Percentiles rank a stretch among this genome's conserved stretches.
These are phyloP conservation scores for Lyophyllum atratum DNA, from an alignment of 768 basidiomycete genomes.

Conservation along the genomic window DNA sequence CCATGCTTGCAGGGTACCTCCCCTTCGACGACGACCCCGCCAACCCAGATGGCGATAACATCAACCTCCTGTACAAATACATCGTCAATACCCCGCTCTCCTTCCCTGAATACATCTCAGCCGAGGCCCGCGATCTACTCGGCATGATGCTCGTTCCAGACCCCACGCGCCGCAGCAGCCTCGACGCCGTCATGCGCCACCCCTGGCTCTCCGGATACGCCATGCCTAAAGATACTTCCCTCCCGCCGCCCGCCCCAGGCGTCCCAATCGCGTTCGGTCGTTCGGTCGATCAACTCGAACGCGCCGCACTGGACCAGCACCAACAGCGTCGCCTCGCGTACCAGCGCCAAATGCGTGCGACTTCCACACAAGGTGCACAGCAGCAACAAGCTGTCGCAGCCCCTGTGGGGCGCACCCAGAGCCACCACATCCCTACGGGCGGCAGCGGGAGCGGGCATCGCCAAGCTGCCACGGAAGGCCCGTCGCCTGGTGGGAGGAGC, in stretches of 20 bases:
- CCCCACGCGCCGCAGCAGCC: conserved; percentile 74
- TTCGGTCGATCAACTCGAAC: conserved; percentile 78
- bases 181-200: conserved; percentile 82
- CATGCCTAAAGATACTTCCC: conserved; percentile 27
- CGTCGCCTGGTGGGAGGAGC: conserved; percentile 40
- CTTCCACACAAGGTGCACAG: conserved; percentile 31
- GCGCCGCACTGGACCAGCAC: conserved; percentile 80
- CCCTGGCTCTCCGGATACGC: conserved; percentile 78
- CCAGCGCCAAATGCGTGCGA: conserved; percentile 75
- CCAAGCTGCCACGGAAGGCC: conserved; percentile 30
- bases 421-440: background rate
- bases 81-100: conserved; percentile 96
- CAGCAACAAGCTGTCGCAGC: conserved; percentile 23
- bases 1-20: conserved; percentile 96
- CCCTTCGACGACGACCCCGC: conserved; percentile 99
- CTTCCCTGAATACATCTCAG: conserved; percentile 94
- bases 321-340: conserved; percentile 81
- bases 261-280: conserved; percentile 56
- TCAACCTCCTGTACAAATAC: conserved; percentile 97
- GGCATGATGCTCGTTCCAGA: conserved; percentile 95
- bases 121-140: conserved; percentile 81
- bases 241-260: conserved; percentile 22
- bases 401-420: background rate
- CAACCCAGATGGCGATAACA: conserved; percentile 99
- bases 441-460: conserved; percentile 19